Evolutionary conservation across 2,329 filamentous ascomycete species (phyloP), one percentile per base, ranked within the genome.

Genomic region (Dothiorella sarmentorum): DNA sequence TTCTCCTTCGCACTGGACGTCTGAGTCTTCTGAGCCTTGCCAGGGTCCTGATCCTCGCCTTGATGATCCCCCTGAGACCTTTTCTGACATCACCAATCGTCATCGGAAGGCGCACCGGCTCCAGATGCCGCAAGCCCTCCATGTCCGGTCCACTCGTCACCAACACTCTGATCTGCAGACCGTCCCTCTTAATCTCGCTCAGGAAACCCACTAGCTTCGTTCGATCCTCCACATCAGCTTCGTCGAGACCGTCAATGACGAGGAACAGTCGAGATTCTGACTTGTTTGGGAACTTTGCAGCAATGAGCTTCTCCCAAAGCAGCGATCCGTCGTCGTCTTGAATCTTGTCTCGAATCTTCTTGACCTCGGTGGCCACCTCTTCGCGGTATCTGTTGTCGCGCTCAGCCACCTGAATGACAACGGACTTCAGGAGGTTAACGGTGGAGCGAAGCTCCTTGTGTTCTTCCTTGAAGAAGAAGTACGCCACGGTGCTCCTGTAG

Each of bases 381-480:
- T 74, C 69, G 13, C 73, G 72, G 0, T 71, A 64, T 0, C 61
- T 59, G 0, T 60, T 61, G 43, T 69, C 71, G 5, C 66, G 62
- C 17, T 70, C 70, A 0, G 67, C 69, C 2, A 74, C 63, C 6
- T 73, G 72, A 3, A 69, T 65, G 3, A 69, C 63, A 10, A 69
- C 56, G 0, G 65, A 69, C 3, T 67, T 61, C 1, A 75, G 27
- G 1, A 65, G 69, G 15, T 63, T 66, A 3, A 66, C 11, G 1
- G 71, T 62, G 0, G 59, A 61, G 0, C 62, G 63, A 4, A 69
- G 55, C 26, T 65, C 66, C 3, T 64, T 56, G 4, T 67, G 60
- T 15, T 73, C 72, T 38, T 74, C 72, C 1, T 71, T 69, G 56
- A 75, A 75, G 49, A 73, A 75, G 56, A 73, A 76, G 38, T 74